Evolutionary conservation across 2,329 filamentous ascomycete genomes (phyloP).

Genomic region (Passalora sequoiae): DNA sequence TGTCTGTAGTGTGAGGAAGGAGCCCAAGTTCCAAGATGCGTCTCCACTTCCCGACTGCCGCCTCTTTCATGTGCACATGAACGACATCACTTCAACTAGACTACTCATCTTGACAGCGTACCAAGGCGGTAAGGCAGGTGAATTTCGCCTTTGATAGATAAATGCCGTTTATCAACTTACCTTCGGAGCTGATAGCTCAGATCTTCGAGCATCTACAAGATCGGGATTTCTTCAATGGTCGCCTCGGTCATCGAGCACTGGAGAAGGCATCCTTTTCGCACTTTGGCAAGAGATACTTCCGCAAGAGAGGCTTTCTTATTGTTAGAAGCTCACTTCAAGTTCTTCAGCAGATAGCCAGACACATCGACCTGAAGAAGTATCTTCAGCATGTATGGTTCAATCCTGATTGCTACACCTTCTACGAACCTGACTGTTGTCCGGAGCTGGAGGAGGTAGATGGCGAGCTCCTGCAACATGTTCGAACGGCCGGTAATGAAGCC

Average conservation of each 20-base stretch:
- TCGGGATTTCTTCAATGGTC: slow-evolving; percentile 22
- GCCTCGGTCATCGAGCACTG: slow-evolving; percentile 20
- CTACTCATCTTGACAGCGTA: too few relatives aligned
- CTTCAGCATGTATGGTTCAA: slow-evolving; percentile 34
- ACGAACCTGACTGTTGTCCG: slow-evolving; percentile 19
- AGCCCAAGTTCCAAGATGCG: too few relatives aligned
- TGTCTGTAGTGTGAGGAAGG: background rate
- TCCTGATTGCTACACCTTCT: slow-evolving; percentile 28
- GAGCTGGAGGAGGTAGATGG: slow-evolving; percentile 17
- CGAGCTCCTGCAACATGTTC: background rate
- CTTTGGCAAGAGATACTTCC: slow-evolving; percentile 31
- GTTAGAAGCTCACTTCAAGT: slow-evolving; percentile 23
- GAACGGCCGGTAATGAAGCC: too few relatives aligned
- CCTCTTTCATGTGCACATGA: background rate
- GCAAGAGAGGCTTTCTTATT: slow-evolving; percentile 33
- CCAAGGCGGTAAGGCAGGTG: too few relatives aligned
- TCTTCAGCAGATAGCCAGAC: slow-evolving; percentile 21
- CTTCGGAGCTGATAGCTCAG: slow-evolving; percentile 26
- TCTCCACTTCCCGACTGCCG: slow-evolving; percentile 1
- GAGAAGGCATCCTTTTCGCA: slow-evolving; percentile 23
- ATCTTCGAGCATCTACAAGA: slow-evolving; percentile 23
- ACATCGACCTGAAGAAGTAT: slow-evolving; percentile 24
- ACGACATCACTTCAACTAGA: too few relatives aligned
- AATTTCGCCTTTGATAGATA: too few relatives aligned
- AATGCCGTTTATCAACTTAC: slow-evolving; percentile 22